These are phyloP conservation scores for Penicillium vulpinum DNA, from an alignment of 2,329 filamentous ascomycete genomes.

Conservation along the genomic window DNA sequence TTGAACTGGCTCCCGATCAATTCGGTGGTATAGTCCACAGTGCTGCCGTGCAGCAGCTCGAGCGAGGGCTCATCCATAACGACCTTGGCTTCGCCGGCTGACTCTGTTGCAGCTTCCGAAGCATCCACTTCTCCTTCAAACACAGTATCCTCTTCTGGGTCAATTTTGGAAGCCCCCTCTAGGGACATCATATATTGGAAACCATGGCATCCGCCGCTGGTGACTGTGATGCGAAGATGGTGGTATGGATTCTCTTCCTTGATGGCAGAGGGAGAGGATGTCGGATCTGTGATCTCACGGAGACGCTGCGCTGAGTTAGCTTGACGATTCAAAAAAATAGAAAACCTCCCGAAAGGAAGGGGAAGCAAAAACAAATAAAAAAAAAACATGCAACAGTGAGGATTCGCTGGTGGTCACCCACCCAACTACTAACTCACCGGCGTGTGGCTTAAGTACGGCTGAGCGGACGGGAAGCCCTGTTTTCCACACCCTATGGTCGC, in stretches of 20 bases:
- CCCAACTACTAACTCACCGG: slow-evolving; percentile 49
- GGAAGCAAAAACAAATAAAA: slow-evolving; percentile 5
- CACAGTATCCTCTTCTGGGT: slow-evolving; percentile 79
- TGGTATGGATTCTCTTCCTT: slow-evolving; percentile 67
- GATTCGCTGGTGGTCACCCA: slow-evolving; percentile 51
- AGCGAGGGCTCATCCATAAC: slow-evolving; percentile 86
- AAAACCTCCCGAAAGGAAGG: background rate
- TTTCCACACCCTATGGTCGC: slow-evolving; percentile 49
- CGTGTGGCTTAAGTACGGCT: slow-evolving; percentile 50
- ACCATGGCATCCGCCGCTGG: slow-evolving; percentile 92
- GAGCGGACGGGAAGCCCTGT: slow-evolving; percentile 51
- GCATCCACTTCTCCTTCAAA: slow-evolving; percentile 65
- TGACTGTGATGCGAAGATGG: slow-evolving; percentile 86
- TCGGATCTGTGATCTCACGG: slow-evolving; percentile 65
- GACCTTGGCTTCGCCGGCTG: slow-evolving; percentile 67
- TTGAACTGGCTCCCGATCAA: slow-evolving; percentile 95
- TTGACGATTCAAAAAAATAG: background rate
- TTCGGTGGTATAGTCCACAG: slow-evolving; percentile 94
- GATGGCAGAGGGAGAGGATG: slow-evolving; percentile 40
- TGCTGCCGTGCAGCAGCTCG: slow-evolving; percentile 87
- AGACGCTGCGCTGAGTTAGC: slow-evolving; percentile 57
- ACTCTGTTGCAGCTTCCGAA: slow-evolving; percentile 28
- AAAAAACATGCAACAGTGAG: slow-evolving; percentile 47
- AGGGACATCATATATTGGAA: slow-evolving; percentile 97
- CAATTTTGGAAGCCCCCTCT: slow-evolving; percentile 57